A percentile compares a stretch with the other conserved stretches of the same genome.
These are phyloP conservation scores for Aspergillus jensenii DNA, from an alignment of 2,329 filamentous ascomycete species.

Conservation along the genomic window DNA sequence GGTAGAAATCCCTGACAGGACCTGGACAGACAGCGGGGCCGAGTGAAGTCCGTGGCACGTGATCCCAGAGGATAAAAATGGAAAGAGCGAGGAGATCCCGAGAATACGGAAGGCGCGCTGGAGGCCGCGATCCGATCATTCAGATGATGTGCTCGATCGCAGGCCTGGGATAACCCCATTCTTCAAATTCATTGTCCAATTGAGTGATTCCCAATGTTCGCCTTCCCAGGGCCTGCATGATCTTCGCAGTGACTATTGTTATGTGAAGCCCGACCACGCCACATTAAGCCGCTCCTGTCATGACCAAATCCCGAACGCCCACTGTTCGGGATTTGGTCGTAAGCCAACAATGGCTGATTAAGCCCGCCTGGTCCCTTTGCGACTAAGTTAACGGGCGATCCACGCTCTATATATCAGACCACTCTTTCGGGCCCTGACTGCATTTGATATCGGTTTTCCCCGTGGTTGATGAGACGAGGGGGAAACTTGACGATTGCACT, in stretches of 20 bases:
- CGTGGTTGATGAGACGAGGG: background rate
- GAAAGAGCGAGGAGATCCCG: background rate
- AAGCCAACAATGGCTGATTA: constrained; percentile 29
- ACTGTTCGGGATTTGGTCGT: constrained; percentile 35
- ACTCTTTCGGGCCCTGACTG: constrained; percentile 18
- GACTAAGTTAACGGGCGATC: constrained; percentile 1
- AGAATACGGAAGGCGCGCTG: background rate
- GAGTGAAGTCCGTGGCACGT: background rate
- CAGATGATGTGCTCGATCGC: background rate
- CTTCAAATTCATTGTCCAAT: background rate
- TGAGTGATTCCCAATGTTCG: background rate
- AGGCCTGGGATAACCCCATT: background rate
- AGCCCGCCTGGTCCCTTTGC: constrained; percentile 20
- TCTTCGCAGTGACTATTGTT: constrained; percentile 1
- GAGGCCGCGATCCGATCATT: too few relatives aligned
- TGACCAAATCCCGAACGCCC: constrained; percentile 33
- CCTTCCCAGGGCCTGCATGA: background rate
- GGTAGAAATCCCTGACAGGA: background rate
- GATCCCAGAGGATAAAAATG: background rate
- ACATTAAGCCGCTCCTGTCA: constrained; percentile 3
- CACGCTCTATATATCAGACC: constrained; percentile 34
- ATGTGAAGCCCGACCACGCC: constrained; percentile 7
- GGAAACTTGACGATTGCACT: background rate
- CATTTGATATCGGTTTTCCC: background rate
- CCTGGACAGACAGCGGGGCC: background rate